Base-by-base conservation (phyloP, 2,329 filamentous ascomycete species). In the Colletotrichum truncatum region DNA sequence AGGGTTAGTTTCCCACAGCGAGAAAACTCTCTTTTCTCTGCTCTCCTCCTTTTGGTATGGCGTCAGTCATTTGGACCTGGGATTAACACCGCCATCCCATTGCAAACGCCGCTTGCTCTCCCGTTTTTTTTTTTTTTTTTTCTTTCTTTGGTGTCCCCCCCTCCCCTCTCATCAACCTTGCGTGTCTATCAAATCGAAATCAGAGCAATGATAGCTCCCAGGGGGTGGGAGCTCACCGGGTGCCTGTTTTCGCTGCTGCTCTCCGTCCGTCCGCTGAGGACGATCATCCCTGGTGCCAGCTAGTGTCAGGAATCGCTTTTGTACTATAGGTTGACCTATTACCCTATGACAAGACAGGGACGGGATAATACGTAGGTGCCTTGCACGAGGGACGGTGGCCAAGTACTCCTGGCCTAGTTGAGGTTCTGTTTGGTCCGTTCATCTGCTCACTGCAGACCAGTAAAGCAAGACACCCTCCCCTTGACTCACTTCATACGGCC, bases 21-120 rank as follows among this genome's bases (percentile, higher is more conserved):
- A 55, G 43, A 49, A 65, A 65, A 65, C 57, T 62, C 32, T 62
- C 49, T 62, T 65, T 56, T 9, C 49, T 55, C 41, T 45, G 26
- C 39, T 10, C 18, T 45, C 30, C 63, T 53, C 30, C 38, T 55
- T 23, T 25, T 16, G 57, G 57, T 7, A 51, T 55, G 36, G 56
- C 28, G 36, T 18, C n/a, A 36, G 21, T 38, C 10, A 21, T 30
- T n/a, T 9, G 28, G 32, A 7, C 16, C 62, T 21, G 39, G 56
- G 56, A 49, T 54, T 41, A 51, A n/a, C n/a, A 32, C n/a, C 18
- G 21, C 52, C 43, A 39, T 51, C 36, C 36, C 52, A 48, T 36
- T 25, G 34, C 30, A 32, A 23, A 56, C 51, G 52, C 46, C 61
- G 32, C 48, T 30, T 14, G 41, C 49, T 53, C 38, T 18, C 32